Percentiles rank a stretch among this genome's conserved stretches.
phyloP scores from a whole-genome alignment of 768 basidiomycete genomes.

The Naganishia vishniacii region DNA sequence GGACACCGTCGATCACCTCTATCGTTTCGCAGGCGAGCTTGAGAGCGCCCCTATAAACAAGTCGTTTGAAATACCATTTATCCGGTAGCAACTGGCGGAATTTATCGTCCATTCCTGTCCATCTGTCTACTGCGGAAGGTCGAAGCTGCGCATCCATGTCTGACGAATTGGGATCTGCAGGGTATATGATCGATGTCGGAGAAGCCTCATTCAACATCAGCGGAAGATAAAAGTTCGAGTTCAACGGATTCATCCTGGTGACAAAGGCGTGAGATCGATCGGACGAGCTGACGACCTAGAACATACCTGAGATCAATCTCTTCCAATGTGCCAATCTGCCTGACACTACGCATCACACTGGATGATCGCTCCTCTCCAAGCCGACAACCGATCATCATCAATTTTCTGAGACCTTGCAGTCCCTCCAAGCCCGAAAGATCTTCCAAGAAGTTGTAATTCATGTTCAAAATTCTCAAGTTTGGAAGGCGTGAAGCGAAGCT shows the following conservation, averaged over 20 bases:
- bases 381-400: conserved; percentile 76
- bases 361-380: conserved; percentile 63
- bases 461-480: conserved; percentile 82
- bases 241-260: conserved; percentile 85
- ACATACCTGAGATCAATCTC: conserved; percentile 83
- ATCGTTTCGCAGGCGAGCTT: conserved; percentile 68
- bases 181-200: conserved; percentile 13
- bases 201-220: conserved; percentile 61
- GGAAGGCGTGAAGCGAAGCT: conserved; percentile 64
- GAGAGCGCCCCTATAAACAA: conserved; percentile 82
- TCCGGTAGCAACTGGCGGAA: conserved; percentile 89
- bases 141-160: neutral
- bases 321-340: conserved; percentile 71
- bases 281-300: neutral
- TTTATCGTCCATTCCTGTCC: conserved; percentile 73
- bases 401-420: conserved; percentile 67
- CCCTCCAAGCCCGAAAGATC: conserved; percentile 68
- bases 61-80: conserved; percentile 73
- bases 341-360: conserved; percentile 65
- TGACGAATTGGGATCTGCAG: neutral
- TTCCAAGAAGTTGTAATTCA: conserved; percentile 88
- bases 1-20: conserved; percentile 76
- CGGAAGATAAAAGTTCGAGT: conserved; percentile 91
- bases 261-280: neutral
- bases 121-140: conserved; percentile 44